Base-by-base conservation (phyloP, 495 filamentous ascomycete species). In the Cryomyces minteri region DNA sequence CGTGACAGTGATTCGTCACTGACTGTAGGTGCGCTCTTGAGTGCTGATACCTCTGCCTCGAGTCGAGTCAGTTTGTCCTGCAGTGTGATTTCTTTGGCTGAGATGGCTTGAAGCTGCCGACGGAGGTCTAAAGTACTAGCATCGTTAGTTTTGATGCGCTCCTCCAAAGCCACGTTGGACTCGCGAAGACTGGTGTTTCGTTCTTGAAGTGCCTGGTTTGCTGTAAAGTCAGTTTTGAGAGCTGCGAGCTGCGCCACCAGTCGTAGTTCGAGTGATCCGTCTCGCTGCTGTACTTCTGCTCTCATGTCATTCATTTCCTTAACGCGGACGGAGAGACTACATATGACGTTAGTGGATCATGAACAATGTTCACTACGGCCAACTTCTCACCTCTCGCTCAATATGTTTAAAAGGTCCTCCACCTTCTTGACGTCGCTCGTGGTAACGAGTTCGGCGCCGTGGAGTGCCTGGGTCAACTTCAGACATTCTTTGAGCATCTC, bases 361-460 rank as follows among this genome's bases (percentile, higher is more conserved):
- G 18, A 25, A 2, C 18, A 25, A 25, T 25, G 18, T 25, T 25
- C 18, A 25, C 2, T 25, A 25, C 18, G 18, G 18, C 18, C 18
- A 25, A 25, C 18, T 25, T 2, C 48, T 10, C 41, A 54, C 51
- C 39, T 34, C 30, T 52, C 43, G 2, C 30, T 30, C 14, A 55
- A 11, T 4, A 41, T 29, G 8, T 48, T 41, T 1, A 55, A n/a
- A 0, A 48, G 18, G 5, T 29, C 45, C 11, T 43, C 43, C 30
- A 53, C 31, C 12, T 31, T 11, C 11, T 39, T 10, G 10, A 45
- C 39, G 6, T 39, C 18, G 11, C 12, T 29, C 12, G 12, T 10
- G 28, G 32, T n/a, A 28, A n/a, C 18, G 5, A 12, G 12, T 18
- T 39, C 33, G 6, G 32, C 33, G 9, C 28, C n/a, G 28, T 39